Evolutionary conservation across 2,329 filamentous ascomycete species (phyloP).

Genomic region (Fusarium tanahbumbuense): DNA sequence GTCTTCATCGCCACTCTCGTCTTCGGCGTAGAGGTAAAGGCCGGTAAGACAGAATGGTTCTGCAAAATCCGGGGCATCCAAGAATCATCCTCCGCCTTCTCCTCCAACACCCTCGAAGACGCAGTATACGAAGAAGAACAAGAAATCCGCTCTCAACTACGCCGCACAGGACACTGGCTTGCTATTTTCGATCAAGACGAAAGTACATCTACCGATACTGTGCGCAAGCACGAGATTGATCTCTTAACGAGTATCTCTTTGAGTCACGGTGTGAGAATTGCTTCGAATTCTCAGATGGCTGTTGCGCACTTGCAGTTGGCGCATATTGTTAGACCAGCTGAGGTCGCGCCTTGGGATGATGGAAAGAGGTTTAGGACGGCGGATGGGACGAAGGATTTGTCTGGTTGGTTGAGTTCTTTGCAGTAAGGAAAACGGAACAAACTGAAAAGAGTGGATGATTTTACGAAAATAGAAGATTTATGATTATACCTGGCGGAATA

Average conservation of each 20-base stretch:
- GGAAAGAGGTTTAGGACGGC: slow-evolving; percentile 17
- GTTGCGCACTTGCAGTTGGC: slow-evolving; percentile 24
- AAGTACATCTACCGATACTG: neutral
- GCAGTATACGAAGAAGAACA: slow-evolving; percentile 15
- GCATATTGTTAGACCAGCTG: slow-evolving; percentile 4
- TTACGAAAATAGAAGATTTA: neutral
- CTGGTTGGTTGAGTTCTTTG: slow-evolving; percentile 20
- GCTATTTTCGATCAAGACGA: slow-evolving; percentile 17
- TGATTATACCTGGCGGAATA: neutral
- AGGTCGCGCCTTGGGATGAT: slow-evolving; percentile 26
- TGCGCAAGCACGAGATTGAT: slow-evolving; percentile 20
- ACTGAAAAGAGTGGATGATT: neutral
- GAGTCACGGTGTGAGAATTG: slow-evolving; percentile 17
- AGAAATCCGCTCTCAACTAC: neutral
- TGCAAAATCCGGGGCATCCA: slow-evolving; percentile 12
- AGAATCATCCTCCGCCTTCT: neutral
- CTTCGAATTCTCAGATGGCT: neutral
- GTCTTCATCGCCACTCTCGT: slow-evolving; percentile 22
- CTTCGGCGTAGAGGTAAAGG: slow-evolving; percentile 9
- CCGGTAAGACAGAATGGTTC: slow-evolving; percentile 17
- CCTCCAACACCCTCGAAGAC: neutral
- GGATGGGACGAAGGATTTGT: slow-evolving; percentile 14
- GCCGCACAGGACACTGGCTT: neutral
- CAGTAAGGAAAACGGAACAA: neutral
- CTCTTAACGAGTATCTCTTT: slow-evolving; percentile 14